Evolutionary conservation across 179 eudicot genomes (phyloP).

Genomic region (Silene coronaria): DNA sequence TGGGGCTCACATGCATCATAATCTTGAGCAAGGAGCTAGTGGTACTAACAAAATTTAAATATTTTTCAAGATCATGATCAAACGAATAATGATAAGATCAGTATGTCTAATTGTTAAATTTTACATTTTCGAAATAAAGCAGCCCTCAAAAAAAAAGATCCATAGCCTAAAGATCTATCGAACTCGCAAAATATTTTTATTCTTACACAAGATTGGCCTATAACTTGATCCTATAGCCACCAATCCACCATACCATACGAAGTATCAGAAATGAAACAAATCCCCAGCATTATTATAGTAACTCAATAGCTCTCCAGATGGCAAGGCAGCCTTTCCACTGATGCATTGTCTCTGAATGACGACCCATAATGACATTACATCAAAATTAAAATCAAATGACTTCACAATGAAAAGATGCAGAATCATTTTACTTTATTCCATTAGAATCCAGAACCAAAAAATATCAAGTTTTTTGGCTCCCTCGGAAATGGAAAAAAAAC

Average conservation of each 20-base stretch:
- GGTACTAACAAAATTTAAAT: background rate
- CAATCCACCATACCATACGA: background rate
- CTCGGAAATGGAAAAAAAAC: background rate
- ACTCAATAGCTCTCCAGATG: background rate
- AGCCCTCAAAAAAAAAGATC: background rate
- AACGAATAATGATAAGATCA: too few species aligned
- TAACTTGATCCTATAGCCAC: background rate
- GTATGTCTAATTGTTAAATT: too few species aligned
- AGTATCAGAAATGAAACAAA: background rate
- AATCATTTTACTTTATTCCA: conserved; percentile 6
- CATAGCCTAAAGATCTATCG: too few species aligned
- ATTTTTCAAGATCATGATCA: background rate
- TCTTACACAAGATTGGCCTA: background rate
- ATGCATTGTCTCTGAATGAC: background rate
- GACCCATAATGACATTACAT: background rate
- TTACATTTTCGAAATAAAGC: too few species aligned
- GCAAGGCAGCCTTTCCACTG: background rate
- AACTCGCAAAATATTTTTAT: background rate
- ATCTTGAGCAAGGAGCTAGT: background rate
- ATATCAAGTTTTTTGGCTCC: background rate
- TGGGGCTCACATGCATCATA: background rate
- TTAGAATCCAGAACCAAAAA: conserved; percentile 8
- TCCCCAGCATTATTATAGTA: background rate
- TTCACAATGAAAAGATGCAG: background rate
- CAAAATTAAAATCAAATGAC: background rate